phyloP scores from a whole-genome alignment of 331 rosid genomes.

The Prunus yedoensis region DNA sequence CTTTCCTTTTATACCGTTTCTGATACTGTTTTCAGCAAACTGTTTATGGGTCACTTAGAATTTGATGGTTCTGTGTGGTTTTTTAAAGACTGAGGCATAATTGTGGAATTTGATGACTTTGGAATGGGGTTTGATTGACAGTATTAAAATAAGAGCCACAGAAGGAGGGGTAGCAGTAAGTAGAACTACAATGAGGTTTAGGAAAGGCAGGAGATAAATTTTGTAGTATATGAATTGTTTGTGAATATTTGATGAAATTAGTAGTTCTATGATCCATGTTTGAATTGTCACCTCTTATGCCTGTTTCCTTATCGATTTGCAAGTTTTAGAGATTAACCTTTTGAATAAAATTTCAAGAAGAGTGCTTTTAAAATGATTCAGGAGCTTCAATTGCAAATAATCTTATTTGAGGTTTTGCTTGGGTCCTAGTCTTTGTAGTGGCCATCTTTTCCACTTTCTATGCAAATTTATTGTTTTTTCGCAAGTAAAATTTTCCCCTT shows the following conservation, averaged over 20 bases:
- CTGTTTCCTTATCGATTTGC: background rate
- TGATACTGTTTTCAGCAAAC: background rate
- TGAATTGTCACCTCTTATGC: background rate
- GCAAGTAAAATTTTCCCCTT: no score
- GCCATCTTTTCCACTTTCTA: no score
- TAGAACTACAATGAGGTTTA: background rate
- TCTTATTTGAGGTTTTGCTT: background rate
- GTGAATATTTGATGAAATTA: conserved; percentile 6
- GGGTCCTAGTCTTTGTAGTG: background rate
- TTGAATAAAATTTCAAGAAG: background rate
- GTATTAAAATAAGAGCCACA: background rate
- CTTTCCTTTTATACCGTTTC: background rate
- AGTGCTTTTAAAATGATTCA: background rate
- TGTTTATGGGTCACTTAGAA: background rate
- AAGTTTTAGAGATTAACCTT: background rate
- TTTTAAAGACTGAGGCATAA: background rate
- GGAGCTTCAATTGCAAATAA: background rate
- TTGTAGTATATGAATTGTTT: background rate
- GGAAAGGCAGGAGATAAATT: background rate
- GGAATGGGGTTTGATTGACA: background rate
- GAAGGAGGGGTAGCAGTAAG: background rate
- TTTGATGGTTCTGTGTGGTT: background rate
- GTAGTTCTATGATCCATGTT: background rate
- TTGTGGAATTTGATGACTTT: background rate
- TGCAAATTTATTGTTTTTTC: no score